These are phyloP conservation scores for Marvania coccoides DNA, from an alignment of 139 green algal species.

Conservation along the genomic window DNA sequence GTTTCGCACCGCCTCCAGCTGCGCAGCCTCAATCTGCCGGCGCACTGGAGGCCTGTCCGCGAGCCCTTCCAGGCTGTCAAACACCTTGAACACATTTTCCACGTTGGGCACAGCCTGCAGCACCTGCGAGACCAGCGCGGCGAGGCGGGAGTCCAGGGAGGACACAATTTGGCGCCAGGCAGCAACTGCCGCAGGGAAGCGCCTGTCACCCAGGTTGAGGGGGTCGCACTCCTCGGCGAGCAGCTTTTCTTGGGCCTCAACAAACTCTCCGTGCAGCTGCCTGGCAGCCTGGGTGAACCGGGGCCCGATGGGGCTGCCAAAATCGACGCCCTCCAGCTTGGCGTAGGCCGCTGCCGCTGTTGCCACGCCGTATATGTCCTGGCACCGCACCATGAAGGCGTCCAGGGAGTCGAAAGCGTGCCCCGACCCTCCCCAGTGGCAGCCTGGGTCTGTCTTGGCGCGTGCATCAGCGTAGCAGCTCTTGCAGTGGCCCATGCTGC, in stretches of 20 bases:
- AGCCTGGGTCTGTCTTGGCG: no score
- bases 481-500: neutral
- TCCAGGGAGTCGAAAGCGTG: neutral
- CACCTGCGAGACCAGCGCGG: neutral
- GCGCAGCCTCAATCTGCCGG: neutral
- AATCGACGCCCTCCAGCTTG: neutral
- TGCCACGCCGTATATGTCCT: neutral
- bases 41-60: neutral
- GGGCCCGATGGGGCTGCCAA: neutral
- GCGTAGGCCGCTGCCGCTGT: neutral
- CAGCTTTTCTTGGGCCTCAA: neutral
- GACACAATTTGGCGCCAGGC: neutral
- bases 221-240: neutral
- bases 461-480: neutral
- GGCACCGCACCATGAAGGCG: neutral
- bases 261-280: neutral
- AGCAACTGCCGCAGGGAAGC: neutral
- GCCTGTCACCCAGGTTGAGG: neutral
- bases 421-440: no score
- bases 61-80: neutral
- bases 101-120: neutral
- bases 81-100: neutral
- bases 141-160: neutral
- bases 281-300: neutral
- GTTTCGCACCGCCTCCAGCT: neutral